A percentile compares a stretch with the other conserved stretches of the same genome.
Conservation (phyloP, 495 filamentous ascomycete genomes). For the Aspergillus wentii region DNA sequence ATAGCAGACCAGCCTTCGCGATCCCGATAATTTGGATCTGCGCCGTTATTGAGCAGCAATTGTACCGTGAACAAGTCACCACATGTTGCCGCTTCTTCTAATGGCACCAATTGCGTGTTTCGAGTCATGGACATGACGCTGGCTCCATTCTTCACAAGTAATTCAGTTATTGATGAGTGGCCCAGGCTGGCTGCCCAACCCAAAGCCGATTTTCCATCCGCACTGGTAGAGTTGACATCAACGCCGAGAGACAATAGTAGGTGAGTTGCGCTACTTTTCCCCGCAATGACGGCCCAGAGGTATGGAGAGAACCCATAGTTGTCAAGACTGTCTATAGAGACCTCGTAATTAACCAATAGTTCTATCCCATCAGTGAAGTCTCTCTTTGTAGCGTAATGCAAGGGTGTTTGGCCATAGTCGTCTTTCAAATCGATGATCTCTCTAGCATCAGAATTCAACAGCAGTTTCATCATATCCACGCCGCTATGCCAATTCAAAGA, state of each 20-base stretch:
- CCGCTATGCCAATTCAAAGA: conserved; percentile 4
- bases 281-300: conserved; percentile 20
- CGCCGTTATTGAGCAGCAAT: conserved; percentile 11
- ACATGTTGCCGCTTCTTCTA: conserved; percentile 18
- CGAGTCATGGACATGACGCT: conserved; percentile 12
- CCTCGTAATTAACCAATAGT: conserved; percentile 14
- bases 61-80: conserved; percentile 12
- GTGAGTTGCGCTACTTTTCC: conserved; percentile 11
- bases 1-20: conserved; percentile 26
- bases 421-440: conserved; percentile 13
- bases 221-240: conserved; percentile 18
- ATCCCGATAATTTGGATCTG: conserved; percentile 18
- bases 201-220: conserved; percentile 26
- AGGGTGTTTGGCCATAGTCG: conserved; percentile 20
- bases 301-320: conserved; percentile 17
- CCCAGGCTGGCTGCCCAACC: conserved; percentile 21
- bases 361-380: conserved; percentile 13
- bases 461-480: conserved; percentile 9
- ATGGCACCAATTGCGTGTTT: conserved; percentile 13
- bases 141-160: conserved; percentile 16
- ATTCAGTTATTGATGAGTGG: conserved; percentile 10
- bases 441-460: conserved; percentile 10
- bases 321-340: conserved; percentile 11
- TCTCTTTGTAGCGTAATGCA: conserved; percentile 27
- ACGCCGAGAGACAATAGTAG: conserved; percentile 9